Conservation (phyloP, 2,329 filamentous ascomycete species). For the Ascocoryne sarcoides region DNA sequence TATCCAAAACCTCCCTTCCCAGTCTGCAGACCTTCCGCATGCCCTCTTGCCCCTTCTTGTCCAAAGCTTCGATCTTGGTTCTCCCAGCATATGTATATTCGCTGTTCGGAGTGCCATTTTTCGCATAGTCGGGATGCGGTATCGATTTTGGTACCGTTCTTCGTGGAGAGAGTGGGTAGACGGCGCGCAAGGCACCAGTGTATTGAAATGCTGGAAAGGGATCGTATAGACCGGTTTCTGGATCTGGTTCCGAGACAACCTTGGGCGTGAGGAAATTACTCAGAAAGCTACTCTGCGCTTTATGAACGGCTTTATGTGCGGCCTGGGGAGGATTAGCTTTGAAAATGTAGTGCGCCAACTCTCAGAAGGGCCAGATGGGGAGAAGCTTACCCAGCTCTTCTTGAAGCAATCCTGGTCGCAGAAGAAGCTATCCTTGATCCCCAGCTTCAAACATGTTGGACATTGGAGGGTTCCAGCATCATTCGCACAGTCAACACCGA, state of each 20-base stretch:
- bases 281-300: slow-evolving; percentile 67
- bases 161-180: slow-evolving; percentile 71
- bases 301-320: slow-evolving; percentile 78
- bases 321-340: slow-evolving; percentile 40
- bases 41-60: slow-evolving; percentile 66
- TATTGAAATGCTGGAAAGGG: slow-evolving; percentile 84
- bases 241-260: slow-evolving; percentile 82
- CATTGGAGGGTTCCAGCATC: slow-evolving; percentile 82
- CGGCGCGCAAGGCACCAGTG: slow-evolving; percentile 72
- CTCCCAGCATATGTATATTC: slow-evolving; percentile 52
- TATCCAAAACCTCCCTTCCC: slow-evolving; percentile 85
- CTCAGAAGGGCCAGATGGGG: neutral
- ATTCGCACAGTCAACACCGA: slow-evolving; percentile 76
- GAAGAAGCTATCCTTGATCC: slow-evolving; percentile 84
- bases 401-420: slow-evolving; percentile 99
- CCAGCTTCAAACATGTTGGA: slow-evolving; percentile 86
- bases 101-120: slow-evolving; percentile 65
- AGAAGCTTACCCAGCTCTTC: slow-evolving; percentile 77
- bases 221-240: slow-evolving; percentile 84
- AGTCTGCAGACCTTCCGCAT: slow-evolving; percentile 91
- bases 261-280: slow-evolving; percentile 67
- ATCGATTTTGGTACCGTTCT: slow-evolving; percentile 73
- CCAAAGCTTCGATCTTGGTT: slow-evolving; percentile 76
- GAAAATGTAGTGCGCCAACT: neutral
- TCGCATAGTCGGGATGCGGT: slow-evolving; percentile 76